Conservation (phyloP, 768 basidiomycete genomes). For the Russula sp. region DNA sequence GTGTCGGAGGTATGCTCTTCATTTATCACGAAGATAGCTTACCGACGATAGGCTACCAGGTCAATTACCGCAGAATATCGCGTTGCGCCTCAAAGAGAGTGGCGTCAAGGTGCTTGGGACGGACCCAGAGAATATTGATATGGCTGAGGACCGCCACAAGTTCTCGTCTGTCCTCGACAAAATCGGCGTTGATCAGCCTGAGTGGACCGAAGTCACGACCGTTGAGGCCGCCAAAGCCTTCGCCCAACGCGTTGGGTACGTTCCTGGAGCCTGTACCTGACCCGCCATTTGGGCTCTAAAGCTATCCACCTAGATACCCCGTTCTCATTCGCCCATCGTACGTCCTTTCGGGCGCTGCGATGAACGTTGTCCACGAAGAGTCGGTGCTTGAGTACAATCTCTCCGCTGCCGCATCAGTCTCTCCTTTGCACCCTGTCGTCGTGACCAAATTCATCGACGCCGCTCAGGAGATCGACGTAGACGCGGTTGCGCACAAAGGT, state of each 20-base stretch:
- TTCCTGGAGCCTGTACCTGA: constrained; percentile 14
- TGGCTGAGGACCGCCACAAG: constrained; percentile 97
- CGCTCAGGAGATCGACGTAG: constrained; percentile 97
- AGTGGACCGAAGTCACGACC: constrained; percentile 88
- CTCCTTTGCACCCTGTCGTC: constrained; percentile 95
- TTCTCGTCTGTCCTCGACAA: constrained; percentile 95
- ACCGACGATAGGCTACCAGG: constrained; percentile 44
- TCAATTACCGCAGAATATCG: constrained; percentile 98
- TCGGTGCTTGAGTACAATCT: constrained; percentile 85
- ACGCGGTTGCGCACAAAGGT: constrained; percentile 93
- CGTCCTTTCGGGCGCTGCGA: constrained; percentile 96
- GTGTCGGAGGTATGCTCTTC: constrained; percentile 77
- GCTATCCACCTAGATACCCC: constrained; percentile 58
- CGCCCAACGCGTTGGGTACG: constrained; percentile 73
- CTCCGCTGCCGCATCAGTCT: constrained; percentile 94
- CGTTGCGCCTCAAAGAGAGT: constrained; percentile 84
- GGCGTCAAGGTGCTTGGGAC: constrained; percentile 95
- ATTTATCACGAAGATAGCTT: not conserved
- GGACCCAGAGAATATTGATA: constrained; percentile 92
- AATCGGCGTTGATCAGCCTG: constrained; percentile 94
- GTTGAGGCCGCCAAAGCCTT: constrained; percentile 90
- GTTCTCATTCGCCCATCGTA: constrained; percentile 98
- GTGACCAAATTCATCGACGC: constrained; percentile 98
- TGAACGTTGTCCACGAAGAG: constrained; percentile 98
- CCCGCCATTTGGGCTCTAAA: constrained; percentile 13